A percentile compares a stretch with the other conserved stretches of the same genome.
These are phyloP conservation scores for Quercus lobata DNA, from an alignment of 331 rosid genomes.

Conservation along the genomic window DNA sequence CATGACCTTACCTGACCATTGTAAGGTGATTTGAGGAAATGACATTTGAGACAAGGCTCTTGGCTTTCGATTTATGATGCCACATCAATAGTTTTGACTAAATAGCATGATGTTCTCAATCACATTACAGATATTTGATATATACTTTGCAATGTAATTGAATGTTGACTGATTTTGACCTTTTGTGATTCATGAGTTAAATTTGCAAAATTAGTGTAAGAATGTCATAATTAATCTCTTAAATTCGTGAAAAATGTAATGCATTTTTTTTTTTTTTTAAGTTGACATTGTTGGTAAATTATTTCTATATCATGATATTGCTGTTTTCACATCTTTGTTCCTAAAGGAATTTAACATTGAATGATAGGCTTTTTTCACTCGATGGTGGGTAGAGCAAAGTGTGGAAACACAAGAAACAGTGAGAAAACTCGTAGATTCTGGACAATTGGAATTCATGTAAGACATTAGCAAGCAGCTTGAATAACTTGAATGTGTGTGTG, in stretches of 20 bases:
- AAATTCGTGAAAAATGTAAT: too few relatives aligned
- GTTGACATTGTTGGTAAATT: neutral
- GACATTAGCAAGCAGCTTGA: neutral
- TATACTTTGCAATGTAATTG: too few relatives aligned
- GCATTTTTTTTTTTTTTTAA: neutral
- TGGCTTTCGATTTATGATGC: too few relatives aligned
- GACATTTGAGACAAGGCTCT: too few relatives aligned
- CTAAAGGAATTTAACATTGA: neutral
- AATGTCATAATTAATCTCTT: too few relatives aligned
- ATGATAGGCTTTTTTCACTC: slow-evolving; percentile 62
- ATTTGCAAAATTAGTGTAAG: neutral
- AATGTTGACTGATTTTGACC: too few relatives aligned
- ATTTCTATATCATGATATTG: neutral
- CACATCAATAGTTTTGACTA: too few relatives aligned
- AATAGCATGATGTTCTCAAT: too few relatives aligned
- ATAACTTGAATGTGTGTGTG: slow-evolving; percentile 7
- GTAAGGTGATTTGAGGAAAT: too few relatives aligned
- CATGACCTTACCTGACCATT: too few relatives aligned
- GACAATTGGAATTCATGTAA: slow-evolving; percentile 79
- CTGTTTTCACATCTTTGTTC: neutral
- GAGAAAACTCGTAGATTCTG: slow-evolving; percentile 54
- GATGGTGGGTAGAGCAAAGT: slow-evolving; percentile 83
- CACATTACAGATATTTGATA: too few relatives aligned
- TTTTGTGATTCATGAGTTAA: neutral
- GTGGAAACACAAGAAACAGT: slow-evolving; percentile 50